Evolutionary conservation across 768 basidiomycete genomes (phyloP), one percentile per base, ranked within the genome.

Genomic region (Pilatotrama ljubarskyi): DNA sequence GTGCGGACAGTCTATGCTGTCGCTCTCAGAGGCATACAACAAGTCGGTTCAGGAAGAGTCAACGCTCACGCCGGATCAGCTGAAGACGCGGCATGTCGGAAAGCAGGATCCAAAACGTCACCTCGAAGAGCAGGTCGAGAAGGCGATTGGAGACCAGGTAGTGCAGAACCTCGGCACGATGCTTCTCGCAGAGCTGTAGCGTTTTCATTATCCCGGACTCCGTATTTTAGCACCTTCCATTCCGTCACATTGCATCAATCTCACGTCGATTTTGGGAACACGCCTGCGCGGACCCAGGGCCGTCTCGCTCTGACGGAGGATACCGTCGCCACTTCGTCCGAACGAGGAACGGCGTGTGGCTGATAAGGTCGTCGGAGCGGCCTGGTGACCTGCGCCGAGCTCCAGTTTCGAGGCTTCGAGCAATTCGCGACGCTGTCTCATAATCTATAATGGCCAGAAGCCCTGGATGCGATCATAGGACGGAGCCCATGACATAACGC

Each of bases 71-170:
- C 71, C 88, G 6, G 93, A 98, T 55, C 94, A 98, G 73, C 82
- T 98, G 36, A 97, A 97, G 79, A 98, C 95, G 50, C 86, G 97
- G 66, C 95, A 97, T 74, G 94, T 98, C 67, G 95, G 95, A 58
- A 97, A 96, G 74, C 92, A 95, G 68, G 95, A 98, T 76, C 97
- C 97, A 35, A 99, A 99, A 77, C 85, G 97, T 66, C 97, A 99
- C 79, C 74, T 99, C 64, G 95, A 96, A 68, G 97, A 98, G 75
- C 91, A 92, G 26, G 97, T 98, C 6, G 97, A 98, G 77, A 93
- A 91, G 75, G 95, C 95, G 1, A 98, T 99, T 88, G 95, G 94
- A 2, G 89, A 97, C 74, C 95, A 98, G 74, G 94, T 98, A 53
- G 90, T 95, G 42, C 95, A 97, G 77, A 95, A 91, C 70, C 75